Evolutionary conservation across 176 grass and related monocot genomes (phyloP).

Genomic region (Zizania latifolia): DNA sequence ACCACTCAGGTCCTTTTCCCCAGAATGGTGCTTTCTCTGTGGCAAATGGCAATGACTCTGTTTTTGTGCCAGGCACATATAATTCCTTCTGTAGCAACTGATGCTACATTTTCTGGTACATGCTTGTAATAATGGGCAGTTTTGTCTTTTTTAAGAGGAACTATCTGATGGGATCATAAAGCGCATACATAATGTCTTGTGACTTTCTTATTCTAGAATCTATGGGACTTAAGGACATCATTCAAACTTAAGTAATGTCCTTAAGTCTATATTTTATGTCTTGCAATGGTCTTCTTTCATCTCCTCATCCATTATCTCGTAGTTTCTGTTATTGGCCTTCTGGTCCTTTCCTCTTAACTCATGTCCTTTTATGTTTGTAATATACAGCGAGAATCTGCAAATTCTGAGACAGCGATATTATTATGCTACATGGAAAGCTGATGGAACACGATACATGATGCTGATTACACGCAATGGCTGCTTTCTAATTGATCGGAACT

Average conservation of each 20-base stretch:
- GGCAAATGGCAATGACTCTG: not conserved
- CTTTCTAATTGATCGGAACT: conserved; percentile 85
- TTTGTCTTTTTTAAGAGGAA: not conserved
- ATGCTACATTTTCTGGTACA: not conserved
- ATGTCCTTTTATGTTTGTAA: conserved; percentile 16
- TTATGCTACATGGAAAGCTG: conserved; percentile 98
- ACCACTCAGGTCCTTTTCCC: not conserved
- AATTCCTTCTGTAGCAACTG: not conserved
- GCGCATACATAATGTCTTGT: not conserved
- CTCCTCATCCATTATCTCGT: not conserved
- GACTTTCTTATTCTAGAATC: not conserved
- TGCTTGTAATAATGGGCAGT: not conserved
- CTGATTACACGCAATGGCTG: conserved; percentile 70
- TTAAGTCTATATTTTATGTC: not conserved
- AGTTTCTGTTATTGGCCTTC: not conserved
- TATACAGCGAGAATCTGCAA: conserved; percentile 81
- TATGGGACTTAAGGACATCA: not conserved
- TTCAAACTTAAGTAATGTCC: not conserved
- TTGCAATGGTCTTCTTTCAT: not conserved
- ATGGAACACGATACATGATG: conserved; percentile 98
- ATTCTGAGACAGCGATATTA: conserved; percentile 90
- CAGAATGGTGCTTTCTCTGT: not conserved
- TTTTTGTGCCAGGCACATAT: not conserved
- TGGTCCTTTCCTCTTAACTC: not conserved
- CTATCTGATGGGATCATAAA: not conserved